Percentiles rank a stretch among this genome's conserved stretches.
These are phyloP conservation scores for Diaporthe aspalathi DNA, from an alignment of 2,329 filamentous ascomycete genomes.

Conservation along the genomic window DNA sequence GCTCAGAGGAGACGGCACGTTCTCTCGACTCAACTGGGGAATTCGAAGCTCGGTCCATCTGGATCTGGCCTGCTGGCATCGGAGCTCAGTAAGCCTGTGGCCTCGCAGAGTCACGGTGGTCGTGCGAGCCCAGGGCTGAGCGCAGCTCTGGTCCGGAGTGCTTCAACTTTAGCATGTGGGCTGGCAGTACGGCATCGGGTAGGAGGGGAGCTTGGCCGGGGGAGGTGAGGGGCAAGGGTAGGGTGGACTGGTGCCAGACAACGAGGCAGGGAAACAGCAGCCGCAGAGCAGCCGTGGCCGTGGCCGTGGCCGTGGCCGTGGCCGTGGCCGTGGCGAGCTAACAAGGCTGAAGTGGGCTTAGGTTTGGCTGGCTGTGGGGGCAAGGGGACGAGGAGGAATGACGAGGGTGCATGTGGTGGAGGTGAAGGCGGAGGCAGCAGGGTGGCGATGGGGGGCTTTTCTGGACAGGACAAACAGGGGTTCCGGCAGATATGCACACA, in stretches of 20 bases:
- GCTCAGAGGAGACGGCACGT: slow-evolving; percentile 71
- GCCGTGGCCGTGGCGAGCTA: too few species aligned
- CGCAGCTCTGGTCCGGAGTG: slow-evolving; percentile 54
- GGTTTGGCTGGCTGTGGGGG: slow-evolving; percentile 29
- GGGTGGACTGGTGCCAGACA: slow-evolving; percentile 33
- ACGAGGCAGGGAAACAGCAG: slow-evolving; percentile 16
- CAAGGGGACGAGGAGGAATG: slow-evolving; percentile 4
- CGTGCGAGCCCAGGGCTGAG: slow-evolving; percentile 61
- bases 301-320: too few species aligned
- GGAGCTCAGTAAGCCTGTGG: slow-evolving; percentile 55
- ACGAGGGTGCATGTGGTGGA: slow-evolving; percentile 10
- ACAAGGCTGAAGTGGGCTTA: slow-evolving; percentile 35
- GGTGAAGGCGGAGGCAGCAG: slow-evolving; percentile 8
- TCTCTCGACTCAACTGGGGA: slow-evolving; percentile 62
- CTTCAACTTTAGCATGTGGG: slow-evolving; percentile 68
- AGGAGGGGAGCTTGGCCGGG: slow-evolving; percentile 41
- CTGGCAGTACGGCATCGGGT: slow-evolving; percentile 41
- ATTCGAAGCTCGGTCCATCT: slow-evolving; percentile 65
- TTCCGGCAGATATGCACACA: neutral
- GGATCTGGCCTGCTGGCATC: slow-evolving; percentile 53
- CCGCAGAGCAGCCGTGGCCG: slow-evolving; percentile 18
- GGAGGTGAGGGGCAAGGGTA: slow-evolving; percentile 21
- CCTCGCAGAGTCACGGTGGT: slow-evolving; percentile 64
- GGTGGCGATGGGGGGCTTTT: neutral
- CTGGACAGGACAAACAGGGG: neutral